These are phyloP conservation scores for Colletotrichum sp. DNA, from an alignment of 2,329 filamentous ascomycete species.

Conservation along the genomic window DNA sequence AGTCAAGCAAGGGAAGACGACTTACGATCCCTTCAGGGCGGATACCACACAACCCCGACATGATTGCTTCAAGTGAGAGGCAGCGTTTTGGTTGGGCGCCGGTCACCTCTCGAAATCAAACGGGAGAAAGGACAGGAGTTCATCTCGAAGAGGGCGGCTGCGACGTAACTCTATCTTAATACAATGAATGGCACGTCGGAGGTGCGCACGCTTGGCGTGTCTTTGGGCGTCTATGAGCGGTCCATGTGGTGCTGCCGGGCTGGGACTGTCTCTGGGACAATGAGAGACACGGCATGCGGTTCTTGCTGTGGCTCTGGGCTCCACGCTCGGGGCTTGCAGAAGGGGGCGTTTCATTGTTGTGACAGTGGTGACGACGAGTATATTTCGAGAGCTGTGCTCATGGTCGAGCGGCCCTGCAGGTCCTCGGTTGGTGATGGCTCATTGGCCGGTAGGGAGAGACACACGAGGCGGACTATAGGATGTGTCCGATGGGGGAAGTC, in stretches of 20 bases:
- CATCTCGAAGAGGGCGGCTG: constrained; percentile 6
- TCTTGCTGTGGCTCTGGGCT: constrained; percentile 4
- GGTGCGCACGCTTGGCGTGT: constrained; percentile 1
- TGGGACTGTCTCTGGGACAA: neutral
- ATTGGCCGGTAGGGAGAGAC: constrained; percentile 11
- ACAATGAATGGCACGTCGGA: constrained; percentile 12
- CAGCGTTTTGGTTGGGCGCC: neutral
- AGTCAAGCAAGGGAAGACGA: neutral
- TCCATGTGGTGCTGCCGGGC: constrained; percentile 2
- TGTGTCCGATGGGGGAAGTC: constrained; percentile 21
- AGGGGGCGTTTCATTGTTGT: constrained; percentile 20
- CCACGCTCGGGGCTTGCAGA: constrained; percentile 20
- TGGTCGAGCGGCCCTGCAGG: constrained; percentile 12
- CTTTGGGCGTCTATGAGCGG: constrained; percentile 10
- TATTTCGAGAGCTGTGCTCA: constrained; percentile 18
- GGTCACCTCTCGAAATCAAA: constrained; percentile 4
- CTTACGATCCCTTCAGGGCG: constrained; percentile 20
- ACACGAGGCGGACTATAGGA: neutral
- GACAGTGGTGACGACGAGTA: constrained; percentile 16
- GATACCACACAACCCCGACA: constrained; percentile 17
- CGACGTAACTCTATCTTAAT: constrained; percentile 20
- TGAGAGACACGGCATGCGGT: neutral
- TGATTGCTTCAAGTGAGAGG: constrained; percentile 10
- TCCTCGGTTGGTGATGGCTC: neutral
- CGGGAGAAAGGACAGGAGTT: constrained; percentile 14